Evolutionary conservation across 208 protist genomes (phyloP).

Genomic region (Porcisia deanei): DNA sequence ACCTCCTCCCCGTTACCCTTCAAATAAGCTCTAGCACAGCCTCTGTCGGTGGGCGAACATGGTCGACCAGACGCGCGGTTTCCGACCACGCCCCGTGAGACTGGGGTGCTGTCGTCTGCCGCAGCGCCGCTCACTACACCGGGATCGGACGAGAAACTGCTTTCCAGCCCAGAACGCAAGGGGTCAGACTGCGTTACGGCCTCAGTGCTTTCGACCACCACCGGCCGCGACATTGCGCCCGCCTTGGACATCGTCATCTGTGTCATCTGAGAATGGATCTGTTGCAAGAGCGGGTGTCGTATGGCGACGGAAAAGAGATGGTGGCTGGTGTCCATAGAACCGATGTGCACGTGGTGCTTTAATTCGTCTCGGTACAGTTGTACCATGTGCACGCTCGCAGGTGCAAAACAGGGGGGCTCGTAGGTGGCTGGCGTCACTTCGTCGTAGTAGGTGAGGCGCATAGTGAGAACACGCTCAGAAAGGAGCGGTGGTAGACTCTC

Average conservation of each 20-base stretch:
- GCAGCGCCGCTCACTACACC: background rate
- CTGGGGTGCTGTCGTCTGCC: background rate
- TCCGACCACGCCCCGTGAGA: no score
- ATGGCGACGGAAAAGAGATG: constrained; percentile 69
- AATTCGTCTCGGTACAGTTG: constrained; percentile 58
- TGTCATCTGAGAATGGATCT: constrained; percentile 25
- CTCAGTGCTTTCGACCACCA: background rate
- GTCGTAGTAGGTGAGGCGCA: constrained; percentile 82
- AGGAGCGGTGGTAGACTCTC: constrained; percentile 67
- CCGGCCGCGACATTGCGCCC: no score
- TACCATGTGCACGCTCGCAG: constrained; percentile 55
- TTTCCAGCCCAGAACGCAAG: constrained; percentile 16
- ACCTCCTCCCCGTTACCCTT: background rate
- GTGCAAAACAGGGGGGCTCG: constrained; percentile 76
- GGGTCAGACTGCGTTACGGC: constrained; percentile 5
- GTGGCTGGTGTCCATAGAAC: constrained; percentile 68
- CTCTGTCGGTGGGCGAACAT: background rate
- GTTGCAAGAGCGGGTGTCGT: constrained; percentile 58
- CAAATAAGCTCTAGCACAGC: background rate
- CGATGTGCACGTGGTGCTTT: constrained; percentile 46
- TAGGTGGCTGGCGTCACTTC: constrained; percentile 64
- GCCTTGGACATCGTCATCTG: background rate
- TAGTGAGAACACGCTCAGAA: constrained; percentile 65
- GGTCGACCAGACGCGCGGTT: background rate
- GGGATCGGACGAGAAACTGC: constrained; percentile 17